phyloP scores from a whole-genome alignment of 345 rosid species.

The Psidium friedrichsthalianum region DNA sequence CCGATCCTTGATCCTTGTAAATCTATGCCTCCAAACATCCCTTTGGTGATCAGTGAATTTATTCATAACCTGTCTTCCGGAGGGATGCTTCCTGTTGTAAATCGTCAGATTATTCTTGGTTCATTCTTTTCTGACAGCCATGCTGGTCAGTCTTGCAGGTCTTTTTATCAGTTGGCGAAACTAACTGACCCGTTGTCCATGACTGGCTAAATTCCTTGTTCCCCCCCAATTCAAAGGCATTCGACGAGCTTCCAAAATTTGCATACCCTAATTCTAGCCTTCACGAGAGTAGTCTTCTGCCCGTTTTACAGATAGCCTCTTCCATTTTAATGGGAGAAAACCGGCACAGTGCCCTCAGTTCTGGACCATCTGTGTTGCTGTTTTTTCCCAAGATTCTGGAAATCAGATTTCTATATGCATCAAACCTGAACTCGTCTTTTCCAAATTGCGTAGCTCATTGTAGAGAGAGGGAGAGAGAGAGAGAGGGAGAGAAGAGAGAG shows the following conservation, averaged over 20 bases:
- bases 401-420: background rate
- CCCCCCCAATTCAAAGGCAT: background rate
- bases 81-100: background rate
- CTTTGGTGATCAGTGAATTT: background rate
- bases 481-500: background rate
- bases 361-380: background rate
- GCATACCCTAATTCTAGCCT: background rate
- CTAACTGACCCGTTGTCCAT: background rate
- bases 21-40: background rate
- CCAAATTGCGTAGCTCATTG: background rate
- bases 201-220: background rate
- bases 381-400: background rate
- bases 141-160: background rate
- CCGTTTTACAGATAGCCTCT: background rate
- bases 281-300: background rate
- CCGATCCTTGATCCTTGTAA: background rate
- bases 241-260: background rate
- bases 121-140: background rate
- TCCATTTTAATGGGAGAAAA: background rate
- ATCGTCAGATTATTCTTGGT: background rate
- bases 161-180: background rate
- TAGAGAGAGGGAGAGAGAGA: background rate
- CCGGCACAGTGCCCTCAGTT: background rate
- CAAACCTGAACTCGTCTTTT: background rate
- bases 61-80: background rate